phyloP scores from a whole-genome alignment of 2,329 filamentous ascomycete species.

The Claviceps fusiformis region DNA sequence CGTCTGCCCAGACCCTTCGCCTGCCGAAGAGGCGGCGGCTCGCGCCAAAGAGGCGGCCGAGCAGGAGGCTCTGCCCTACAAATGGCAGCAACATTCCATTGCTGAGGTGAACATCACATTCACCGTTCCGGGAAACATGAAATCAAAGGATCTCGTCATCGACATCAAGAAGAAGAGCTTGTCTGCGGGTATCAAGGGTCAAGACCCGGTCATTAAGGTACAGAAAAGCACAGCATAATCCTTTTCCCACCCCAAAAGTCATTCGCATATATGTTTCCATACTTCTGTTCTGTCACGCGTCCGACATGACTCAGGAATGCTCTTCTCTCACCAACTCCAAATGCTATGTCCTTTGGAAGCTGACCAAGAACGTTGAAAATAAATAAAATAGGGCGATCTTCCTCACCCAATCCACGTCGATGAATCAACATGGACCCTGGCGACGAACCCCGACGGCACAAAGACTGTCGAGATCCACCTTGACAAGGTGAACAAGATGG shows the following conservation, averaged over 20 bases:
- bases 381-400: constrained; percentile 55
- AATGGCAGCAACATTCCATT: constrained; percentile 94
- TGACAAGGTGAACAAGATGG: constrained; percentile 91
- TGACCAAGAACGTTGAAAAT: background rate
- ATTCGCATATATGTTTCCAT: background rate
- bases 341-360: constrained; percentile 1
- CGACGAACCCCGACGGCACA: constrained; percentile 54
- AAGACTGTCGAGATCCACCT: constrained; percentile 68
- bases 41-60: constrained; percentile 67
- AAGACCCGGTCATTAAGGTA: constrained; percentile 73
- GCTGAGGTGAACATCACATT: constrained; percentile 72
- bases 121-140: constrained; percentile 66
- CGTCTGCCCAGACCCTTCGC: constrained; percentile 31
- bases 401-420: constrained; percentile 67
- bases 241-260: background rate
- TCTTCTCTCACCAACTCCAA: background rate
- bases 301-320: background rate
- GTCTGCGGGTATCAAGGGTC: constrained; percentile 73
- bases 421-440: constrained; percentile 90
- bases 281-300: background rate
- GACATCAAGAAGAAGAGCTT: constrained; percentile 69
- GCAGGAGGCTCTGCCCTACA: constrained; percentile 86
- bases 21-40: constrained; percentile 44
- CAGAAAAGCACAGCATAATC: constrained; percentile 24
- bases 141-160: constrained; percentile 71